phyloP scores from a whole-genome alignment of 257 asterid genomes.

The Nicotiana undulata region DNA sequence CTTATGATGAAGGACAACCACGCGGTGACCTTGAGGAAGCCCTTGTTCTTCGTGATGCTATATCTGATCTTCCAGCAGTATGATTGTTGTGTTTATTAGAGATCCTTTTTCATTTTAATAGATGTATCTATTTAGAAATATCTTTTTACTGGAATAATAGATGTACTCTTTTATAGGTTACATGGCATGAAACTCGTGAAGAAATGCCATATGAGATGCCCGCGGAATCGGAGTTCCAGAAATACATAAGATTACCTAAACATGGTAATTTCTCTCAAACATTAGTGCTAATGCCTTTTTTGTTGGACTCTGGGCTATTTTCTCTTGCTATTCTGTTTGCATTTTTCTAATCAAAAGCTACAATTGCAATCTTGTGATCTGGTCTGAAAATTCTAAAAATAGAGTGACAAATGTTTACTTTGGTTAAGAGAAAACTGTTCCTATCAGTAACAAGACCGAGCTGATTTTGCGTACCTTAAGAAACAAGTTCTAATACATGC shows the following conservation, averaged over 20 bases:
- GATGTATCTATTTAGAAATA: not conserved
- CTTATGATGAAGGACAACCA: constrained; percentile 71
- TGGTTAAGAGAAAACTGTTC: not conserved
- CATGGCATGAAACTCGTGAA: constrained; percentile 47
- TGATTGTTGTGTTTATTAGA: not conserved
- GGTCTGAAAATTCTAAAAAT: not conserved
- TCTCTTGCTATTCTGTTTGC: not conserved
- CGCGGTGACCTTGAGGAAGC: constrained; percentile 45
- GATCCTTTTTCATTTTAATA: not conserved
- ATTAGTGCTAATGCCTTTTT: not conserved
- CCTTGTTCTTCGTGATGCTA: constrained; percentile 56
- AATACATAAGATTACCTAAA: constrained; percentile 45
- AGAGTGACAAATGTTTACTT: not conserved
- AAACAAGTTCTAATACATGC: too few species aligned
- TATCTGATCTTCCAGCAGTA: constrained; percentile 81
- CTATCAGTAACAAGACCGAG: not conserved
- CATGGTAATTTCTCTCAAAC: constrained; percentile 24
- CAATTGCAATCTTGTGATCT: not conserved
- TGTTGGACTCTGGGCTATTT: not conserved
- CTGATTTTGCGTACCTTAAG: too few species aligned
- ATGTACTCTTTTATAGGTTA: constrained; percentile 22
- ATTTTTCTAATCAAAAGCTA: not conserved
- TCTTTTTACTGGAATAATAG: not conserved
- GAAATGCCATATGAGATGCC: constrained; percentile 51
- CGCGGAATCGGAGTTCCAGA: constrained; percentile 68